Evolutionary conservation across 805 yeast species (phyloP), one percentile per base, ranked within the genome.

Genomic region (Lipomyces kockii): DNA sequence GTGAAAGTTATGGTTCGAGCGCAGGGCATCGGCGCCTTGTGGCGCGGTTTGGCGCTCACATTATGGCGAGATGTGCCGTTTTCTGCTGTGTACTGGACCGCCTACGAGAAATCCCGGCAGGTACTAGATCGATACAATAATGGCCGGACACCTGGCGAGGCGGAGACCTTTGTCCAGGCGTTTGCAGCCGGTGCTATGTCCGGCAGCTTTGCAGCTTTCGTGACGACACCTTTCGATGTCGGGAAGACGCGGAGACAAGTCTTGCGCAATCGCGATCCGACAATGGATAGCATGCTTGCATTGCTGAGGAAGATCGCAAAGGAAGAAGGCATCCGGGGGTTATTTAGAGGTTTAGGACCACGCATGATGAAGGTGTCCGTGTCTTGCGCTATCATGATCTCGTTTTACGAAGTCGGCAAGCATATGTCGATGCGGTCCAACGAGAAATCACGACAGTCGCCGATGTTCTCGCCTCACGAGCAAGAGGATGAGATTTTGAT

Each of bases 51-150:
- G 27, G 87, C 89, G 53, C 83, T 95, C 52, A 95, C 99, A 0
- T 82, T 95, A 17, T 94, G 97, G 97, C 84, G 99, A 78, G 99
- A 95, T 77, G 98, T 94, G 0, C 99, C 99, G 1, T 95, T 95
- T 77, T 89, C 96, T 69, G 98, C 97, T 0, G 87, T 94, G 1
- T 95, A 95, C 78, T 95, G 99, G 99, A 69, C 74, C 22, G 70
- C 74, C 14, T 73, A 73, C 57, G 76, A 73, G 52, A 56, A 62
- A 27, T 49, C 56, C 20, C 56, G 37, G n/a, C 70, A 64, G 12
- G 49, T 68, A 22, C 51, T 57, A 22, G 62, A 46, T n/a, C 29
- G 20, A 6, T 62, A 59, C 39, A 65, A 65, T 51, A 32, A 27
- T 11, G 49, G 37, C 27, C 52, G 37, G 22, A 62, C 34, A 17